A percentile compares a stretch with the other conserved stretches of the same genome.
phyloP scores from a whole-genome alignment of 768 basidiomycete species.

The Psilocybe tampanensis region DNA sequence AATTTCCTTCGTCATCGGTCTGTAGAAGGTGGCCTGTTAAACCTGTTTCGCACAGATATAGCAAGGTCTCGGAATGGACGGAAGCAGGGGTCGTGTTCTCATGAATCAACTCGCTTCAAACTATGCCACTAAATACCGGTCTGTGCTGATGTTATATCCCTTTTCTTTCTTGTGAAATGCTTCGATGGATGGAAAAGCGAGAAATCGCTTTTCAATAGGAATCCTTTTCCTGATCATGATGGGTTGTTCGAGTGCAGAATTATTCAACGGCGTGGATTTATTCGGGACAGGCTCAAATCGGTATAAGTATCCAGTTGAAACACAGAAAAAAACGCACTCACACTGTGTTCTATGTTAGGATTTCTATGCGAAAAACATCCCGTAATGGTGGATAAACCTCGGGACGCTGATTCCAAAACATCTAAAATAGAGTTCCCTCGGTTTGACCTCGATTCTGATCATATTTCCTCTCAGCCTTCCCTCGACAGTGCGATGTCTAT shows the following conservation, averaged over 20 bases:
- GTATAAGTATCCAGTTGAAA: constrained; percentile 2
- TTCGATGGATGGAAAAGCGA: background rate
- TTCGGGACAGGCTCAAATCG: constrained; percentile 10
- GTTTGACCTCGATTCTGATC: background rate
- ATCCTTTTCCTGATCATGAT: background rate
- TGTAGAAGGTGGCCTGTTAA: background rate
- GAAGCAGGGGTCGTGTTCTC: background rate
- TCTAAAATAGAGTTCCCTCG: background rate
- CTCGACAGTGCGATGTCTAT: too few relatives aligned
- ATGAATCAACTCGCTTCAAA: background rate
- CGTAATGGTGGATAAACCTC: constrained; percentile 14
- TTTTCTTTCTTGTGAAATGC: too few relatives aligned
- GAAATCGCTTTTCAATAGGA: background rate
- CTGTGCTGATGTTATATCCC: too few relatives aligned
- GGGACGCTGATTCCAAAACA: constrained; percentile 4
- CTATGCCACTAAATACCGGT: too few relatives aligned
- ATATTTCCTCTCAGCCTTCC: too few relatives aligned
- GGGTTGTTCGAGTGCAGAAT: background rate
- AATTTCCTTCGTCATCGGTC: background rate
- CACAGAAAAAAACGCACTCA: constrained; percentile 16
- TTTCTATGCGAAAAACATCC: constrained; percentile 8
- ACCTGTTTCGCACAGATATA: background rate
- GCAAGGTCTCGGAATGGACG: background rate
- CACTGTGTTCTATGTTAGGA: constrained; percentile 14
- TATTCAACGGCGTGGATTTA: background rate